phyloP scores from a whole-genome alignment of 1,284 basidiomycete genomes.

The Xerocomus amazonicus region DNA sequence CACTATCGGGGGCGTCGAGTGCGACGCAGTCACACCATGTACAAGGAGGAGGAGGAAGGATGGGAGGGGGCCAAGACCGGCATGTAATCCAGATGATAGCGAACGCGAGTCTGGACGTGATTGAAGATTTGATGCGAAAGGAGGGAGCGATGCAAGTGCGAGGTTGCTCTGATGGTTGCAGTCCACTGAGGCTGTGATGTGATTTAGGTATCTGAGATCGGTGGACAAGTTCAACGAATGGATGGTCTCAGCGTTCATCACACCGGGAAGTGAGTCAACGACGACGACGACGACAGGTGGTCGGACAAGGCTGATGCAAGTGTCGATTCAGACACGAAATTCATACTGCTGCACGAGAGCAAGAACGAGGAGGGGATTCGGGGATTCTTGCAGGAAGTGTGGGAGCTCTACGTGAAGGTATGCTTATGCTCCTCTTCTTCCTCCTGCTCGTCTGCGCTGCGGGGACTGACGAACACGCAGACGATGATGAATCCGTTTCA shows the following conservation, averaged over 20 bases:
- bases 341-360: slow-evolving; percentile 85
- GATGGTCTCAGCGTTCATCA: slow-evolving; percentile 92
- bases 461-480: slow-evolving; percentile 42
- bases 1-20: slow-evolving; percentile 76
- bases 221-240: slow-evolving; percentile 98
- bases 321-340: slow-evolving; percentile 71
- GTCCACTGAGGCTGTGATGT: slow-evolving; percentile 20
- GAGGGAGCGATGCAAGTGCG: slow-evolving; percentile 78
- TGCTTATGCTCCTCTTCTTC: slow-evolving; percentile 40
- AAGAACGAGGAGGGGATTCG: slow-evolving; percentile 96
- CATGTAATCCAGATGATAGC: slow-evolving; percentile 98
- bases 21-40: slow-evolving; percentile 58
- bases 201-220: slow-evolving; percentile 84
- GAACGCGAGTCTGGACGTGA: slow-evolving; percentile 84
- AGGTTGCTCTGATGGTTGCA: slow-evolving; percentile 8
- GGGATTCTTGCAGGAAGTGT: slow-evolving; percentile 86
- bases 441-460: slow-evolving; percentile 21
- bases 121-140: slow-evolving; percentile 87
- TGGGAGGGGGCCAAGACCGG: slow-evolving; percentile 74
- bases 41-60: slow-evolving; percentile 57
- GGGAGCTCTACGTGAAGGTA: slow-evolving; percentile 97
- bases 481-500: slow-evolving; percentile 90
- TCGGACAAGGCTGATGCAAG: slow-evolving; percentile 10
- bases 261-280: slow-evolving; percentile 75
- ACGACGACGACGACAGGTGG: neutral